These are phyloP conservation scores for Apiospora saccharicola DNA, from an alignment of 2,329 filamentous ascomycete species.

Conservation along the genomic window DNA sequence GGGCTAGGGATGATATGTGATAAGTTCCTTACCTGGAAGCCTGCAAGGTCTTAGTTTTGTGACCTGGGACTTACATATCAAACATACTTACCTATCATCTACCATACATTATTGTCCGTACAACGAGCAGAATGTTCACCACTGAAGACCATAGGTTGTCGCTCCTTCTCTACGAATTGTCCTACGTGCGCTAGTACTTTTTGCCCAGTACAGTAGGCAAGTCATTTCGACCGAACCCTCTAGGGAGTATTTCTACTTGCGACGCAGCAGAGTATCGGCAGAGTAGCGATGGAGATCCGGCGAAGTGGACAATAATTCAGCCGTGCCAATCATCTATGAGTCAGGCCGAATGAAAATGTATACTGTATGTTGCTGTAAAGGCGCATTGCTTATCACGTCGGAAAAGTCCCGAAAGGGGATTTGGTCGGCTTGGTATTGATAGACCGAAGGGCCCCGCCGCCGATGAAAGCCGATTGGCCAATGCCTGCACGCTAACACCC, in stretches of 20 bases:
- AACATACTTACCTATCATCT: background rate
- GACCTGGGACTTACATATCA: background rate
- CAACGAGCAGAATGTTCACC: background rate
- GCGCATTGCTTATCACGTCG: background rate
- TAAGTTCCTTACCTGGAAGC: no score
- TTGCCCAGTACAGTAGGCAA: background rate
- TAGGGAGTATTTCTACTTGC: background rate
- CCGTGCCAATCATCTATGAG: background rate
- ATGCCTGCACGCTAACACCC: background rate
- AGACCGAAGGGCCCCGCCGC: slow-evolving; percentile 14
- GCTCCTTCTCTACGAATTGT: background rate
- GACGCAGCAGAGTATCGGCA: background rate
- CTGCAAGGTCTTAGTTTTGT: background rate
- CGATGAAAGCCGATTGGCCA: slow-evolving; percentile 22
- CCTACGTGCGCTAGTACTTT: background rate
- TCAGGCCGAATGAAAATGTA: background rate
- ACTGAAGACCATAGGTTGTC: background rate
- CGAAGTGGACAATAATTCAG: background rate
- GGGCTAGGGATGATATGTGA: no score
- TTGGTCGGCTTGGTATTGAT: slow-evolving; percentile 4
- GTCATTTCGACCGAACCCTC: background rate
- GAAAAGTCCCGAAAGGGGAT: background rate
- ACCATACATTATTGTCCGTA: background rate
- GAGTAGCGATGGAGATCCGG: background rate
- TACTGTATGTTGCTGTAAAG: background rate